Evolutionary conservation across 495 filamentous ascomycete species (phyloP).

Genomic region (Penicillium herquei): DNA sequence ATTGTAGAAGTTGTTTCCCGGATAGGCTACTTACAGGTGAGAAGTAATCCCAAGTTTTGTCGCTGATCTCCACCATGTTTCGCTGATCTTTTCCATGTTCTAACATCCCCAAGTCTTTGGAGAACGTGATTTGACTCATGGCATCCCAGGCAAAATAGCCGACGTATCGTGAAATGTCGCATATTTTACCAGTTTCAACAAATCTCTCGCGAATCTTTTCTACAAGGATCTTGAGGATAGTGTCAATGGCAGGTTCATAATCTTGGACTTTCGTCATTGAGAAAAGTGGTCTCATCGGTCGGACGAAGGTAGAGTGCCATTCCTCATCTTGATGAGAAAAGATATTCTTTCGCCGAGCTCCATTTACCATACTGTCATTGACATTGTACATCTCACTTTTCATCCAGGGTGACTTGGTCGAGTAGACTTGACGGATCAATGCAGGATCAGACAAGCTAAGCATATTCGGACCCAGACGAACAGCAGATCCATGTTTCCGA

Average conservation of each 20-base stretch:
- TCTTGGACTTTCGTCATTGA: conserved; percentile 30
- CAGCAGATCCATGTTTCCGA: conserved; percentile 27
- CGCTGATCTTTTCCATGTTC: conserved; percentile 14
- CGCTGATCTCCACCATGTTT: conserved; percentile 16
- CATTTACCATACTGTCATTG: conserved; percentile 24
- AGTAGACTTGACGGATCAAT: conserved; percentile 29
- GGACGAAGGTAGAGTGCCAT: conserved; percentile 30
- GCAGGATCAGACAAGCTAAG: conserved; percentile 34
- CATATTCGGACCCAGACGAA: conserved; percentile 35
- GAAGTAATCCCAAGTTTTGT: conserved; percentile 29
- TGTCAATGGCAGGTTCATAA: conserved; percentile 26
- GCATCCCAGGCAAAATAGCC: conserved; percentile 32
- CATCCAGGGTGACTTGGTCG: conserved; percentile 25
- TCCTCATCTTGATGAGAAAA: conserved; percentile 30
- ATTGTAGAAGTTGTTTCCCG: neutral
- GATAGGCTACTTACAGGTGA: conserved; percentile 15
- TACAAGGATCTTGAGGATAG: conserved; percentile 23
- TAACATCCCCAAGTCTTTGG: conserved; percentile 22
- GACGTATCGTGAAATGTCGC: conserved; percentile 19
- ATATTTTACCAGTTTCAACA: conserved; percentile 8
- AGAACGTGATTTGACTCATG: conserved; percentile 33
- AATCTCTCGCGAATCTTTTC: conserved; percentile 25
- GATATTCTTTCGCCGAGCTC: conserved; percentile 21
- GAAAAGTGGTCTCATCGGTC: conserved; percentile 24
- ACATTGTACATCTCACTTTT: conserved; percentile 30